phyloP scores from a whole-genome alignment of 306 rosid species.

The Acacia melanoxylon region DNA sequence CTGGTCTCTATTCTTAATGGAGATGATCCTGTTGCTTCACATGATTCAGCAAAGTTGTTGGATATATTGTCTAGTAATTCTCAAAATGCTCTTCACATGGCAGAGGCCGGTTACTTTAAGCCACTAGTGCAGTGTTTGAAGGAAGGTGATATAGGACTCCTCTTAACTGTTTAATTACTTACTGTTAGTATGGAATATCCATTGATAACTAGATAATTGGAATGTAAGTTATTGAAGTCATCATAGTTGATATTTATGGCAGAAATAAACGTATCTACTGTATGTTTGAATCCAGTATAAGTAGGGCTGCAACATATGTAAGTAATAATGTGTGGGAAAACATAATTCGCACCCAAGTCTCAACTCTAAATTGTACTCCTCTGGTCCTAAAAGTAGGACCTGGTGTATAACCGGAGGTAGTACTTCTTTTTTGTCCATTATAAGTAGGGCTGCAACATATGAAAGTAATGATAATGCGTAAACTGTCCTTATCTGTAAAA shows the following conservation, averaged over 20 bases:
- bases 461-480: background rate
- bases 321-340: background rate
- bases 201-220: background rate
- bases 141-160: conserved; percentile 56
- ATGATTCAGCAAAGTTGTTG: conserved; percentile 65
- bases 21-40: conserved; percentile 69
- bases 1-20: conserved; percentile 76
- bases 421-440: background rate
- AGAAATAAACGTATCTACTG: background rate
- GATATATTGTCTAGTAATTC: conserved; percentile 66
- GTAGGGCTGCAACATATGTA: background rate
- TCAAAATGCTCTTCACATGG: conserved; percentile 94
- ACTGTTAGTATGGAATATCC: background rate
- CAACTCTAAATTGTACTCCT: no score
- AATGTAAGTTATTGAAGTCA: background rate
- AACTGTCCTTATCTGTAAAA: background rate
- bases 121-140: conserved; percentile 75
- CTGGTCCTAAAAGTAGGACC: no score
- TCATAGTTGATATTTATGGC: background rate
- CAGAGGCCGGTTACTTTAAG: conserved; percentile 88
- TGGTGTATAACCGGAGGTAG: no score
- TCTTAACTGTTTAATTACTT: conserved; percentile 5
- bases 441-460: background rate
- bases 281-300: background rate
- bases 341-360: conserved; percentile 2